Percentiles rank a stretch among this genome's conserved stretches.
Evolutionary conservation across 352 stramenopile genomes (phyloP).

Genomic region (Pythium dissimile): DNA sequence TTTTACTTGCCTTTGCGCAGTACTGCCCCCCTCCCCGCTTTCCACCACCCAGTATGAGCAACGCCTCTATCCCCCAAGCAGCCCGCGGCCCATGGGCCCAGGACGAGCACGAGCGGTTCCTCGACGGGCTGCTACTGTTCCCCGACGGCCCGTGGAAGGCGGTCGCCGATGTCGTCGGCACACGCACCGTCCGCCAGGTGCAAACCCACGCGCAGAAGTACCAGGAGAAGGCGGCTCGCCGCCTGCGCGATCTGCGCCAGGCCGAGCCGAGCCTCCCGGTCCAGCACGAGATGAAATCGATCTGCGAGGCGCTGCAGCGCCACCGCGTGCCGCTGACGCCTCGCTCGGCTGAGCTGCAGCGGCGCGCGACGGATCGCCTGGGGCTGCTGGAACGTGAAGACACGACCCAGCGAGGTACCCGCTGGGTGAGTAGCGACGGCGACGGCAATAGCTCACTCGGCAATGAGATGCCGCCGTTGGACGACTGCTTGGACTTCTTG

Average conservation of each 20-base stretch:
- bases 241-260: constrained; percentile 42
- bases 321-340: background rate
- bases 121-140: constrained; percentile 45
- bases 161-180: constrained; percentile 44
- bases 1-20: background rate
- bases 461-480: background rate
- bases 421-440: background rate
- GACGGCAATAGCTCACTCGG: too few species aligned
- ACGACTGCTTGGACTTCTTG: background rate
- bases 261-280: constrained; percentile 11
- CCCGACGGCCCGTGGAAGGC: constrained; percentile 51
- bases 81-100: constrained; percentile 36
- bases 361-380: background rate
- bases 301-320: constrained; percentile 6
- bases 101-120: constrained; percentile 61
- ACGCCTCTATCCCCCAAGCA: background rate
- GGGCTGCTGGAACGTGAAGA: background rate
- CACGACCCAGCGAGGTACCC: background rate
- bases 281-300: background rate
- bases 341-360: background rate
- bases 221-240: constrained; percentile 50
- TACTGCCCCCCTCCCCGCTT: too few species aligned
- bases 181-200: constrained; percentile 51
- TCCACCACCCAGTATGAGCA: background rate
- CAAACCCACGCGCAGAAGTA: constrained; percentile 68